Percentiles rank a stretch among this genome's conserved stretches.
These are phyloP conservation scores for Triticum monococcum DNA, from an alignment of 176 grass and related monocot species.

Conservation along the genomic window DNA sequence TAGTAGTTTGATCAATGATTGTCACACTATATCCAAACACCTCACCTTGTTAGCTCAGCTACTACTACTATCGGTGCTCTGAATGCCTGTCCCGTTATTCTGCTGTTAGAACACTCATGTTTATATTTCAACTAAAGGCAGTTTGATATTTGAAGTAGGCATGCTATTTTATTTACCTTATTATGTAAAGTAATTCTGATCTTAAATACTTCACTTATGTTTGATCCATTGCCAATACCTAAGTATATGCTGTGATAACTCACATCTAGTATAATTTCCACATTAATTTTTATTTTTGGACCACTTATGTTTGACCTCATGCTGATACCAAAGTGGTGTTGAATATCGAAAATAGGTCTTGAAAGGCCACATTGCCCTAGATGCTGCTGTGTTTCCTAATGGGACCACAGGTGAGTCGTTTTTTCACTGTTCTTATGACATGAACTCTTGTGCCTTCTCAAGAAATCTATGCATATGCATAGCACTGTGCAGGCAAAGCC, in stretches of 20 bases:
- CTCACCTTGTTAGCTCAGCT: neutral
- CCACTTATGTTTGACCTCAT: constrained; percentile 1
- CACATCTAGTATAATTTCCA: neutral
- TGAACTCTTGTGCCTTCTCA: neutral
- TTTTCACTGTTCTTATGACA: neutral
- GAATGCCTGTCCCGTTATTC: neutral
- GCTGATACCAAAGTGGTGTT: constrained; percentile 10
- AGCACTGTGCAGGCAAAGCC: neutral
- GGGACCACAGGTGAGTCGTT: constrained; percentile 73
- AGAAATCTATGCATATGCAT: neutral
- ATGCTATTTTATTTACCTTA: neutral
- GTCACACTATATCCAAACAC: neutral
- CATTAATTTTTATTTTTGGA: neutral
- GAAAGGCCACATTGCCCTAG: constrained; percentile 88
- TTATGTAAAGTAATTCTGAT: neutral
- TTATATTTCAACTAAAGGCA: neutral
- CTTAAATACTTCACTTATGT: neutral
- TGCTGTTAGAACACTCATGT: neutral
- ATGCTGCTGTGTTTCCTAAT: constrained; percentile 77
- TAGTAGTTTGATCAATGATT: neutral
- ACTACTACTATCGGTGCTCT: neutral
- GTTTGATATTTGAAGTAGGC: neutral
- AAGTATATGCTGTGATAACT: neutral
- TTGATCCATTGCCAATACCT: neutral
- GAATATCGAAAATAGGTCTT: constrained; percentile 57